These are phyloP conservation scores for Ophiostoma ulmi DNA, from an alignment of 2,329 filamentous ascomycete genomes.

Conservation along the genomic window DNA sequence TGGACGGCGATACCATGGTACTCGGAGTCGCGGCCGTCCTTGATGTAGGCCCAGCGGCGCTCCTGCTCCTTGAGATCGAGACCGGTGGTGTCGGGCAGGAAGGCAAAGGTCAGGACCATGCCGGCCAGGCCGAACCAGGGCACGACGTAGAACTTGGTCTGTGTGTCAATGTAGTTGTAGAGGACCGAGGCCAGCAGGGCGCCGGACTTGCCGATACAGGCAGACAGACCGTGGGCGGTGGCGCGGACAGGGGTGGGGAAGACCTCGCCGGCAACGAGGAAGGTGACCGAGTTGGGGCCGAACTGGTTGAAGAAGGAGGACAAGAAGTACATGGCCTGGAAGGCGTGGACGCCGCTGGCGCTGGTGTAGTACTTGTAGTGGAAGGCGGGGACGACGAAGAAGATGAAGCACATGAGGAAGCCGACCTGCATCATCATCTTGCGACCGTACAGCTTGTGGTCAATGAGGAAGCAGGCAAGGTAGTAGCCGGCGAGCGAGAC, in stretches of 20 bases:
- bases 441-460: conserved; percentile 93
- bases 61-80: conserved; percentile 97
- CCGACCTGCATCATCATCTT: conserved; percentile 96
- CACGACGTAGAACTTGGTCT: conserved; percentile 83
- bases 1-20: conserved; percentile 95
- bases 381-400: conserved; percentile 89
- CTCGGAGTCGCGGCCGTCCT: conserved; percentile 67
- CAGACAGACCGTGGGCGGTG: conserved; percentile 91
- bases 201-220: conserved; percentile 81
- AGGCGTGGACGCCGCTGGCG: conserved; percentile 67
- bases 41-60: conserved; percentile 84
- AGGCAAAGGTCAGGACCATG: conserved; percentile 75
- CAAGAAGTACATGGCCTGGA: conserved; percentile 98
- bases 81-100: conserved; percentile 93
- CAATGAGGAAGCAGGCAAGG: conserved; percentile 78
- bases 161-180: conserved; percentile 88
- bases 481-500: conserved; percentile 89
- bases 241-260: conserved; percentile 91
- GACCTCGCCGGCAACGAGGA: conserved; percentile 94
- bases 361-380: conserved; percentile 77
- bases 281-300: conserved; percentile 91
- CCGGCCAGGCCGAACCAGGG: conserved; percentile 92
- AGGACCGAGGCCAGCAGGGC: conserved; percentile 81
- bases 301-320: conserved; percentile 99
- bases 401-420: conserved; percentile 87